These are phyloP conservation scores for Amphirosellinia nigrospora DNA, from an alignment of 495 filamentous ascomycete genomes.

Conservation along the genomic window DNA sequence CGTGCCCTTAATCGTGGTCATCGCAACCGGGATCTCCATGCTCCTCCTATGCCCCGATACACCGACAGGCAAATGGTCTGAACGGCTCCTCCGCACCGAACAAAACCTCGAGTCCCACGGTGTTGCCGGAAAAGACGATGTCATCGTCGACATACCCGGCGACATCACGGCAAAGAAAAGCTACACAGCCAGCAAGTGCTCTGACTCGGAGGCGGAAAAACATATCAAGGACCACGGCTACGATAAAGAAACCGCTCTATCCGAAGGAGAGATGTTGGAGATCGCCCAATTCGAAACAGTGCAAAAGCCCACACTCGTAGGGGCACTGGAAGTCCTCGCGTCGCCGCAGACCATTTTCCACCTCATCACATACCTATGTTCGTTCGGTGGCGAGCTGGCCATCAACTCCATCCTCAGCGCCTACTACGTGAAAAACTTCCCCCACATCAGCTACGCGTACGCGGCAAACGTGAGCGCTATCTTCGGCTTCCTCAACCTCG, in stretches of 20 bases:
- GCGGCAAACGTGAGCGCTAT: constrained; percentile 83
- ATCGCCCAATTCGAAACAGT: constrained; percentile 68
- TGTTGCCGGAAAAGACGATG: constrained; percentile 27
- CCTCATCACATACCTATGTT: constrained; percentile 77
- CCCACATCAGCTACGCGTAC: constrained; percentile 71
- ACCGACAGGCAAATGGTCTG: constrained; percentile 81
- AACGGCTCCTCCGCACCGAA: constrained; percentile 63
- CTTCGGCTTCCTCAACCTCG: constrained; percentile 87
- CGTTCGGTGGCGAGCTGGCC: constrained; percentile 84
- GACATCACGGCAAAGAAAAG: constrained; percentile 61
- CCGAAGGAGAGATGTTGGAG: constrained; percentile 62
- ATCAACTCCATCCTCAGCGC: constrained; percentile 82
- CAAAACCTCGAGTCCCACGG: constrained; percentile 52
- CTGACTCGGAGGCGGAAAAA: constrained; percentile 43
- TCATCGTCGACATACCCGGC: constrained; percentile 59
- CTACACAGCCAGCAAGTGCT: constrained; percentile 39
- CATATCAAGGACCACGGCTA: constrained; percentile 44
- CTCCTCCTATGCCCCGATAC: constrained; percentile 82
- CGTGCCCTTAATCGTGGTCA: constrained; percentile 80
- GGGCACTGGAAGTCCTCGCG: constrained; percentile 62
- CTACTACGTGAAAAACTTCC: constrained; percentile 83
- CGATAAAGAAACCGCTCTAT: constrained; percentile 59
- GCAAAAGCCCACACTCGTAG: constrained; percentile 66
- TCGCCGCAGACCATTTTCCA: constrained; percentile 72
- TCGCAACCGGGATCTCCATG: constrained; percentile 67